Evolutionary conservation across 2,329 filamentous ascomycete genomes (phyloP), one percentile per base, ranked within the genome.

Genomic region (Cordyceps cateniannulata): DNA sequence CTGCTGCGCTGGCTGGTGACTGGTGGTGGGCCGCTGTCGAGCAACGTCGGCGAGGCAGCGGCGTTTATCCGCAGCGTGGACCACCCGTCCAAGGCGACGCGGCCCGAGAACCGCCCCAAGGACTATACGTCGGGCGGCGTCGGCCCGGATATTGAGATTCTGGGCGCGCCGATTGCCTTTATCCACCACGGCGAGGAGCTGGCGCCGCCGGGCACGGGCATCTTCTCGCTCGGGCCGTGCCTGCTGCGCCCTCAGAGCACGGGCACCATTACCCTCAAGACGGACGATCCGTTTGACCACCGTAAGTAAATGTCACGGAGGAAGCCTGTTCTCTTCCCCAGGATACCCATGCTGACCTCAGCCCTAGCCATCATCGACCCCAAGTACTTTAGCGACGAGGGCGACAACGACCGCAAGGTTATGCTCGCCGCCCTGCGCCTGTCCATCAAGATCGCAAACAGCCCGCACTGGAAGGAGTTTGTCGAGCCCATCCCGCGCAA

Each of bases 131-230:
- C 64, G 40, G 63, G 64, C 20, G 49, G 54, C 25, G 35, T 59
- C 10, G 64, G 63, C 9, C 63, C 64, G 2, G 64, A 66, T 42
- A 3, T 66, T 9, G 64, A 66, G 53, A 63, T 66, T 32, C 16
- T 66, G 16, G 62, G 52, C 29, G 61, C 62, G 18, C 61, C 64
- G 1, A 16, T 63, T n/a, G 63, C 63, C 8, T 66, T 56, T 52
- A 62, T 65, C 20, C 64, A 65, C 12, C 64, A 66, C 53, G 64
- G 64, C n/a, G 64, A 66, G 49, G 64, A 65, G 44, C 52, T 0
- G 6, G 58, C 62, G 5, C 54, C 58, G 2, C 48, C 56, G 12
- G 48, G 35, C 24, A 40, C 58, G 24, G 59, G 42, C 20, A 29
- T 65, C 24, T 64, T 66, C 16, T 62, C 49, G 22, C n/a, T 66